phyloP scores from a whole-genome alignment of 2,329 filamentous ascomycete genomes.

The Penicillium sp. region DNA sequence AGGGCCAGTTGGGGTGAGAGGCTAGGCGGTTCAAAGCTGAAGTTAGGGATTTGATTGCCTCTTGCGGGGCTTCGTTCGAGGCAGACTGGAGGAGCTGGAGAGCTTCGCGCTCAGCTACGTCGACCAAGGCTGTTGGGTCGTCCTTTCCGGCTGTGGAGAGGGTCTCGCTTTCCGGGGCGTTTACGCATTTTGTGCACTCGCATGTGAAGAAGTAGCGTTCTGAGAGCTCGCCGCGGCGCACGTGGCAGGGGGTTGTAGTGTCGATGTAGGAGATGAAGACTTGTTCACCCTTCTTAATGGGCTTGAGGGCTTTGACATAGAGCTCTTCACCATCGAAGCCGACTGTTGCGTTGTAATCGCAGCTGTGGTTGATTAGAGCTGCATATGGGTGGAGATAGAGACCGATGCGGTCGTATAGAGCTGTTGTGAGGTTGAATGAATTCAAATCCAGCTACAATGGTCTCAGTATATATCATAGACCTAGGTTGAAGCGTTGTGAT shows the following conservation, averaged over 20 bases:
- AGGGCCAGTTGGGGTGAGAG: constrained; percentile 45
- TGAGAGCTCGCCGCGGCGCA: constrained; percentile 55
- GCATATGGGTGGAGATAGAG: constrained; percentile 58
- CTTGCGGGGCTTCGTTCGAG: constrained; percentile 20
- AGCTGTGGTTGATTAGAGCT: constrained; percentile 62
- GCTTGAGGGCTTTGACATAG: constrained; percentile 52
- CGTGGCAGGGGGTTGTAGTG: constrained; percentile 50
- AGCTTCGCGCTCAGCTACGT: constrained; percentile 24
- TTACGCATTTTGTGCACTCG: constrained; percentile 52
- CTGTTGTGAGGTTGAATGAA: constrained; percentile 57
- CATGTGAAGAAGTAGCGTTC: constrained; percentile 62
- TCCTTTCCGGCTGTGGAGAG: background rate
- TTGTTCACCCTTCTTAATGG: constrained; percentile 57
- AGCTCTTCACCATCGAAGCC: constrained; percentile 57
- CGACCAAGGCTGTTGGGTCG: constrained; percentile 7
- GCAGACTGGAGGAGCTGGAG: constrained; percentile 26
- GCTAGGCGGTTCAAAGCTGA: constrained; percentile 43
- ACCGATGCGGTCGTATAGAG: constrained; percentile 59
- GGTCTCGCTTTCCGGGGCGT: constrained; percentile 22
- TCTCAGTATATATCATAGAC: background rate
- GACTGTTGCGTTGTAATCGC: constrained; percentile 59
- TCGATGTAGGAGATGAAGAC: constrained; percentile 65
- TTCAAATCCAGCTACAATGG: constrained; percentile 56
- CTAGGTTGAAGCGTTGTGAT: background rate
- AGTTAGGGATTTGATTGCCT: constrained; percentile 38